Evolutionary conservation across 2,329 filamentous ascomycete genomes (phyloP), one percentile per base, ranked within the genome.

Genomic region (Colletotrichum cereale): DNA sequence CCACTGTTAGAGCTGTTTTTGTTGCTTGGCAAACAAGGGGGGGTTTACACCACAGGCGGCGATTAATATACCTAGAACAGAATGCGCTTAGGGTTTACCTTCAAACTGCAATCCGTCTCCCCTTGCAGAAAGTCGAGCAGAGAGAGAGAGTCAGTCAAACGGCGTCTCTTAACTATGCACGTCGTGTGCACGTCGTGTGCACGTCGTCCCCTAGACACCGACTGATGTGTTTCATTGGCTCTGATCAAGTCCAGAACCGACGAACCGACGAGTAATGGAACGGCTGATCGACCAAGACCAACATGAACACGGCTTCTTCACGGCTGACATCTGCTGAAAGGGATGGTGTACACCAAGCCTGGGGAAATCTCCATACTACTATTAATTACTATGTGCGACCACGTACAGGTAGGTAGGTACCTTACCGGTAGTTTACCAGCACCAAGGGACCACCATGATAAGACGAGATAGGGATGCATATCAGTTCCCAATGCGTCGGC

Each of bases 1-100:
- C 61, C 61, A 65, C 26, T 42, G 44, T 34, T 57, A 31, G 40
- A 63, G 50, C 26, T 24, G 31, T 50, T 58, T 68, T 42, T 42
- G 7, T 24, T 34, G 40, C n/a, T 61, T 44, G 47, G 34, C 34
- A 21, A 21, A 52, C 42, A 16, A 47, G 3, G 10, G 44, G n/a
- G 21, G n/a, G n/a, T n/a, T 8, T n/a, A 4, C 26, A 61, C n/a
- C n/a, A n/a, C n/a, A 31, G 21, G 14, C 57, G 21, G 34, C 8
- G 21, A 34, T 34, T 47, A 47, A 47, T 47, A 47, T 47, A n/a
- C n/a, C n/a, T n/a, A n/a, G n/a, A n/a, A n/a, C n/a, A 47, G 42
- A 44, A 21, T 8, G 4, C 42, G 4, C 40, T 34, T 34, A 5
- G 4, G 31, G 8, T 8, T 34, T 34, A 5, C 8, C 8, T 34